Base-by-base conservation (phyloP, 306 rosid species). In the Malus asiatica region DNA sequence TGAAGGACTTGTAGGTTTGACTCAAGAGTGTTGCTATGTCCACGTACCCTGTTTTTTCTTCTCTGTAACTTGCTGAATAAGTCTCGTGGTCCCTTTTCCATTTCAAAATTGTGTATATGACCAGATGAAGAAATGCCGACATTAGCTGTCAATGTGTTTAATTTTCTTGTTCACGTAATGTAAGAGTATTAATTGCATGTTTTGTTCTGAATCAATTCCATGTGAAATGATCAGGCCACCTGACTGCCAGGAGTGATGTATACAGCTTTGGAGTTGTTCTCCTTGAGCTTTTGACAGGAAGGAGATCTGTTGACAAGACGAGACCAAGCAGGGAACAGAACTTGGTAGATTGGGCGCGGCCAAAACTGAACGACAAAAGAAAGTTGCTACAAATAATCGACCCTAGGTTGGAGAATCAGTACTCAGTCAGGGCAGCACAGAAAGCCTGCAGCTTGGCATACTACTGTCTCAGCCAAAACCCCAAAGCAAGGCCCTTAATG, bases 401-500 rank as follows among this genome's bases (percentile, higher is more conserved):
- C 81, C 97, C 97, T 32, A 83, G 97, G 87, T 81, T 96, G 88
- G 99, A 96, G 77, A 93, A 83, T 75, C 98, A 90, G 75, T 96
- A 96, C 85, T 92, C 99, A 9, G 93, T 88, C 40, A 88, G 97
- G 67, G 99, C 98, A 59, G 99, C 99, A 58, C 98, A 92, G 90
- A 96, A 96, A 83, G 99, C 99, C 48, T 96, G 99, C 87, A 96
- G 99, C 89, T 79, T 96, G 83, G 99, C 99, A 65, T 96, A 96
- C 89, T 96, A 96, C 77, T 96, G 99, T 66, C 78, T 96, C 85
- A 96, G 96, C 85, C 99, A 96, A 83, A 96, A 96, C 80, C 99
- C 99, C 68, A 96, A 96, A 87, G 99, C 98, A 30, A 90, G 99
- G 84, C 99, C 99, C n/a, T 80, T 96, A 82, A 96, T 96, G 99